Percentiles rank a stretch among this genome's conserved stretches.
Conservation (phyloP, 768 basidiomycete species). For the Lactarius trivialis region DNA sequence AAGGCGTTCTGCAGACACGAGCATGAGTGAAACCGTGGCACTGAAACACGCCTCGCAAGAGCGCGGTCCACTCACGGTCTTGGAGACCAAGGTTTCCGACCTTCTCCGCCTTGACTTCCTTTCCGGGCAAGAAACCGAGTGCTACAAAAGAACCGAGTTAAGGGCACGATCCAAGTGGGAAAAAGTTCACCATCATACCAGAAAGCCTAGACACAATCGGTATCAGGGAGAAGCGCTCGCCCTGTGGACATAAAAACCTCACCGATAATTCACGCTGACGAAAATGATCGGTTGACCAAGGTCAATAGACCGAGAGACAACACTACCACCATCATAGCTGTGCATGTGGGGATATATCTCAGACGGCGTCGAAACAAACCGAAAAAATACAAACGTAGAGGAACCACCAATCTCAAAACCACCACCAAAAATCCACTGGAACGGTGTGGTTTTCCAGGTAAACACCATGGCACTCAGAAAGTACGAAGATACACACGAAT, state of each 20-base stretch:
- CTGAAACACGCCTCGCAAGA: background rate
- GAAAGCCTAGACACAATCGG: constrained; percentile 8
- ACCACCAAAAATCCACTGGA: constrained; percentile 28
- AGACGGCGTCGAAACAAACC: background rate
- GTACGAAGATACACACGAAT: constrained; percentile 18
- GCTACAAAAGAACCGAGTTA: constrained; percentile 24
- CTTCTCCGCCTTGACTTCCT: constrained; percentile 46
- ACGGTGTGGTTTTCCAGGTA: background rate
- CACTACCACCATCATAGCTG: constrained; percentile 23
- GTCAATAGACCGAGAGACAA: constrained; percentile 26
- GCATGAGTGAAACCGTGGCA: too few relatives aligned
- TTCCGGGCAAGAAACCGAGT: constrained; percentile 47
- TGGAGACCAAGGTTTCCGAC: constrained; percentile 61
- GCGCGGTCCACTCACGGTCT: constrained; percentile 42
- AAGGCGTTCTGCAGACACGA: constrained; percentile 38
- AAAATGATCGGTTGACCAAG: constrained; percentile 25
- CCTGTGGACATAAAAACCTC: background rate
- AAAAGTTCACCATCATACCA: background rate
- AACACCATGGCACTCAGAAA: background rate
- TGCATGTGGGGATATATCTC: background rate
- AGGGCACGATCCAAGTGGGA: background rate
- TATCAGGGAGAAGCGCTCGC: background rate
- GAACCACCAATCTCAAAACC: constrained; percentile 16
- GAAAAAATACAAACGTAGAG: constrained; percentile 5
- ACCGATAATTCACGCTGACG: constrained; percentile 30